phyloP scores from a whole-genome alignment of 192 early-diverging fungal species.

The Linnemannia elongata region DNA sequence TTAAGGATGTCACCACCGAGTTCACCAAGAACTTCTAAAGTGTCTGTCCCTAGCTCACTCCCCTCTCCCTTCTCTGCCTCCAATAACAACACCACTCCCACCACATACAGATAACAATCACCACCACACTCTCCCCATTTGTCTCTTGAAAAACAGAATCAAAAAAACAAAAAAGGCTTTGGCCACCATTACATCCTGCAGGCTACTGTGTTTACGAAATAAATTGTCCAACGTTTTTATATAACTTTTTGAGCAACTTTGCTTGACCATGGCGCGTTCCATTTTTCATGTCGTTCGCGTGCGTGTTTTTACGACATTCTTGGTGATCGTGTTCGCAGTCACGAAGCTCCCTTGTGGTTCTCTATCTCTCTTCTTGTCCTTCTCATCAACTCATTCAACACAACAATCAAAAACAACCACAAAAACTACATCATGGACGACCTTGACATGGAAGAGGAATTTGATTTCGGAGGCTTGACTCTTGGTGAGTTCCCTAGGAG shows the following conservation, averaged over 20 bases:
- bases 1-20: conserved; percentile 85
- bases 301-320: background rate
- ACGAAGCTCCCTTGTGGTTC: background rate
- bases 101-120: background rate
- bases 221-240: conserved; percentile 1
- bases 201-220: conserved; percentile 3
- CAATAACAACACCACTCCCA: conserved; percentile 3
- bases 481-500: conserved; percentile 17
- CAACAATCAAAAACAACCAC: background rate
- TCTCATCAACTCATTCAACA: background rate
- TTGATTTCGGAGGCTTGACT: conserved; percentile 39
- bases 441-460: conserved; percentile 36
- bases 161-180: conserved; percentile 11
- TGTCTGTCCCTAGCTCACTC: conserved; percentile 15
- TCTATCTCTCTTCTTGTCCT: background rate
- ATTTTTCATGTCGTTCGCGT: background rate
- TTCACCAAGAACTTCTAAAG: conserved; percentile 84
- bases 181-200: background rate
- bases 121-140: background rate
- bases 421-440: conserved; percentile 24
- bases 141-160: conserved; percentile 9
- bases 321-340: background rate
- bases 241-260: background rate
- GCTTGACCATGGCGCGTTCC: background rate
- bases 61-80: conserved; percentile 7